These are phyloP conservation scores for Sporisorium iseilematis-ciliati DNA, from an alignment of 1,284 basidiomycete species.

Conservation along the genomic window DNA sequence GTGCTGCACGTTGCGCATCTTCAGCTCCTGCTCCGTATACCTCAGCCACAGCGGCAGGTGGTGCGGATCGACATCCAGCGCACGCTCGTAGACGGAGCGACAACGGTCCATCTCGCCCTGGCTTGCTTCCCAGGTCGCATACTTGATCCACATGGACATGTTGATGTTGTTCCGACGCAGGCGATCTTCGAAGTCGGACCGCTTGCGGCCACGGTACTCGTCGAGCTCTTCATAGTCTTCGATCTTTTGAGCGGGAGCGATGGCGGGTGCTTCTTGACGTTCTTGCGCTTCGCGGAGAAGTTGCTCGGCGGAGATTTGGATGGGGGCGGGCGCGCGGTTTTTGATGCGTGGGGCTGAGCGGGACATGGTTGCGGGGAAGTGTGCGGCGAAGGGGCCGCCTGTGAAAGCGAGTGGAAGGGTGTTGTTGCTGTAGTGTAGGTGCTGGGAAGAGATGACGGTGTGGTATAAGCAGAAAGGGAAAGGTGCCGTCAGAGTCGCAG, in stretches of 20 bases:
- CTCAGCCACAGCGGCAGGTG: slow-evolving; percentile 91
- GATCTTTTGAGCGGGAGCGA: slow-evolving; percentile 72
- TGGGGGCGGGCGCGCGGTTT: slow-evolving; percentile 90
- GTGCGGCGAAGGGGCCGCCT: slow-evolving; percentile 10
- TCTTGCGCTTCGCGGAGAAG: slow-evolving; percentile 97
- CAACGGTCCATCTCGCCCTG: slow-evolving; percentile 82
- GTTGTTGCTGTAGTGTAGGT: not conserved
- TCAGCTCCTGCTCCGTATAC: slow-evolving; percentile 98
- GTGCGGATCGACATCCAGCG: slow-evolving; percentile 92
- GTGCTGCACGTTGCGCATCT: slow-evolving; percentile 95
- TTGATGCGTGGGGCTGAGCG: slow-evolving; percentile 78
- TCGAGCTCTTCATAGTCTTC: slow-evolving; percentile 97
- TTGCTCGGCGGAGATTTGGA: slow-evolving; percentile 98
- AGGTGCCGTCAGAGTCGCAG: too few species aligned
- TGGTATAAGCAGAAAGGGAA: slow-evolving; percentile 8
- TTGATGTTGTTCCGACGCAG: slow-evolving; percentile 89
- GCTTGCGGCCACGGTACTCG: slow-evolving; percentile 93
- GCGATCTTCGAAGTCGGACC: slow-evolving; percentile 95
- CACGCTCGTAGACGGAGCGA: slow-evolving; percentile 94
- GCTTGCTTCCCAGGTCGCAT: slow-evolving; percentile 83
- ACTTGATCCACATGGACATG: slow-evolving; percentile 73
- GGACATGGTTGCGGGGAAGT: slow-evolving; percentile 56
- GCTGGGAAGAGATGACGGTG: too few species aligned
- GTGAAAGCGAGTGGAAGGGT: not conserved
- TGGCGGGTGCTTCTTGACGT: slow-evolving; percentile 89